Evolutionary conservation across 192 early-diverging fungal species (phyloP), one percentile per base, ranked within the genome.

Genomic region (Spizellomyces punctatus): DNA sequence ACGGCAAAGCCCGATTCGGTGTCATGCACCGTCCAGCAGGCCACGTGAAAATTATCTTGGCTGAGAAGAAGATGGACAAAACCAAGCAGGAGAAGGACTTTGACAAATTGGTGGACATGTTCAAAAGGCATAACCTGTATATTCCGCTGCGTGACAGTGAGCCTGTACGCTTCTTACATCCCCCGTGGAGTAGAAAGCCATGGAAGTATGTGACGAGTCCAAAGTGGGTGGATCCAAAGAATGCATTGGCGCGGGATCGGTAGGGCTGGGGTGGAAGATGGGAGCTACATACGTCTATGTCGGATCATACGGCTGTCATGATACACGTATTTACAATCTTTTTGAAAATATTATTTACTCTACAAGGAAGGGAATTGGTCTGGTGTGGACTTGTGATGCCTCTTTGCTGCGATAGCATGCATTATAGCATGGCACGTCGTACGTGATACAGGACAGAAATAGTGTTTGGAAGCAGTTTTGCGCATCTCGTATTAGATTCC

Each of bases 21-120:
- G 77, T 89, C 10, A 90, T 94, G 79, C 85, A 90, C 72, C 85
- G 85, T 41, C 93, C 92, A 17, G 82, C 81, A 17, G 85, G 92
- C 8, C 93, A 95, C 65, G 80, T 98, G 73, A 92, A 91, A 79
- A 92, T 92, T 63, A 77, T 93, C 10, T 49, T 98, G n/a, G 88
- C 88, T 81, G 86, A 92, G 55, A 47, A 36, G 43, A 43, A 66
- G 62, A 16, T 43, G 45, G 46, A 55, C n/a, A 57, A 66, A 22
- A 73, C 50, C 55, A 44, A 63, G 62, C 71, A 77, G 66, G 61
- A 75, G 54, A 74, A 74, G 67, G 67, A 79, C 12, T 75, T 83
- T 70, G 67, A 62, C 27, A 73, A 77, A 61, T 71, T 82, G 7
- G 75, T 72, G 62, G 70, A 68, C 62, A 66, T 77, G 58, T 73